Evolutionary conservation across 768 basidiomycete species (phyloP).

Genomic region (Leccinum uliginosum): DNA sequence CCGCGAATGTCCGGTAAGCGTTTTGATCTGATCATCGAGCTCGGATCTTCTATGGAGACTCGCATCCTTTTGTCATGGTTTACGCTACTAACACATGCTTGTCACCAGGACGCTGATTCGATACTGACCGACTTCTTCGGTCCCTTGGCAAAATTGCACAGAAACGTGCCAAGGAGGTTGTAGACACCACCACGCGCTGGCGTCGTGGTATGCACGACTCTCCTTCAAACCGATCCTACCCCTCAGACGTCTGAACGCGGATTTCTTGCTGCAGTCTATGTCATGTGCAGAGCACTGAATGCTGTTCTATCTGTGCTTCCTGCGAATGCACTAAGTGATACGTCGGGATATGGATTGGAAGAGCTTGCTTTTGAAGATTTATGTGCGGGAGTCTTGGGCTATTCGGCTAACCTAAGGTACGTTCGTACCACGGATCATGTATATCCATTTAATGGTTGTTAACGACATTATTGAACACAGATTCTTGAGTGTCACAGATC

Average conservation of each 20-base stretch:
- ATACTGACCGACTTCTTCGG: conserved; percentile 69
- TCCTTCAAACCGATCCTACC: conserved; percentile 33
- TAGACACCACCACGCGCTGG: conserved; percentile 87
- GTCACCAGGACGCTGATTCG: conserved; percentile 60
- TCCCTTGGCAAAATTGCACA: conserved; percentile 84
- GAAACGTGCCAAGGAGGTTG: conserved; percentile 76
- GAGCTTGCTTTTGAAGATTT: conserved; percentile 85
- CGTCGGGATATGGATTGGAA: conserved; percentile 76
- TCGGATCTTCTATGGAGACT: not conserved
- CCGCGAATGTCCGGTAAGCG: conserved; percentile 59
- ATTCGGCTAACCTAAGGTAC: conserved; percentile 75
- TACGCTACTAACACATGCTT: conserved; percentile 1
- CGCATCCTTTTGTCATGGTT: not conserved
- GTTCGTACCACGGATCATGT: conserved; percentile 19
- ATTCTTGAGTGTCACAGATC: conserved; percentile 90
- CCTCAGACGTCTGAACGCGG: conserved; percentile 54
- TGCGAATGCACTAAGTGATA: conserved; percentile 75
- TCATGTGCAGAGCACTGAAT: conserved; percentile 85
- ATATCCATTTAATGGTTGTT: not conserved
- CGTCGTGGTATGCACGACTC: conserved; percentile 70
- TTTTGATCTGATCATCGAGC: not conserved
- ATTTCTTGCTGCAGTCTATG: conserved; percentile 80
- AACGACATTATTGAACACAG: conserved; percentile 33
- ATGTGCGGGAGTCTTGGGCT: conserved; percentile 80
- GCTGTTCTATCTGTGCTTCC: conserved; percentile 68